Percentiles rank a stretch among this genome's conserved stretches.
phyloP scores from a whole-genome alignment of 192 early-diverging fungal species.

The Linnemannia elongata region DNA sequence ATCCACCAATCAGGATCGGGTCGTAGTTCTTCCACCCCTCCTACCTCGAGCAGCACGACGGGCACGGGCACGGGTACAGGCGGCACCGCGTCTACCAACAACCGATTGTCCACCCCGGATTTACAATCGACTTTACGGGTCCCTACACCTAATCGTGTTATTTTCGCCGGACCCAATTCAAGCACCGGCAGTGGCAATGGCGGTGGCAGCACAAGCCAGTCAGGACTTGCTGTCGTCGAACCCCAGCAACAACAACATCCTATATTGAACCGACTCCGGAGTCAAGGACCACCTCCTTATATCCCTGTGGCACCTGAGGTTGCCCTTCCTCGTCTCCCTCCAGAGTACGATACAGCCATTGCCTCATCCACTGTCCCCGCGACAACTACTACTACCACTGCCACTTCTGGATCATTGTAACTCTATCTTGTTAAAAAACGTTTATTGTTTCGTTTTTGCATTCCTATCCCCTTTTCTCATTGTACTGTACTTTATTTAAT shows the following conservation, averaged over 20 bases:
- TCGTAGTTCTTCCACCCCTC: background rate
- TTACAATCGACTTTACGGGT: background rate
- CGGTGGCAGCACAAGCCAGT: background rate
- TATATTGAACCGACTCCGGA: conserved; percentile 26
- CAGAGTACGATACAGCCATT: conserved; percentile 6
- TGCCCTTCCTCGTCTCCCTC: conserved; percentile 5
- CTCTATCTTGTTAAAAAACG: background rate
- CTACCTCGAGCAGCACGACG: background rate
- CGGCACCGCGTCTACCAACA: background rate
- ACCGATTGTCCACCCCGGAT: background rate
- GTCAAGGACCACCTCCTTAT: conserved; percentile 42
- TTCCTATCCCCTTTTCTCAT: background rate
- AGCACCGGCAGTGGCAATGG: conserved; percentile 1
- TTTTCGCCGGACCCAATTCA: background rate
- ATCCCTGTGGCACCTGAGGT: conserved; percentile 34
- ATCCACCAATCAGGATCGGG: conserved; percentile 2
- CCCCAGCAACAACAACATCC: conserved; percentile 9
- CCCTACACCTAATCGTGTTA: background rate
- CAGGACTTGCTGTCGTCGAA: background rate
- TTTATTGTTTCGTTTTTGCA: background rate
- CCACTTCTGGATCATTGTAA: background rate
- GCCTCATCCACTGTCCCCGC: background rate
- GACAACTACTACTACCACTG: background rate
- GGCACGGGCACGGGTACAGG: too few species aligned
- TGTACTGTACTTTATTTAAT: background rate